Conservation (phyloP, 352 stramenopile genomes). For the Pythium scleroteichum region DNA sequence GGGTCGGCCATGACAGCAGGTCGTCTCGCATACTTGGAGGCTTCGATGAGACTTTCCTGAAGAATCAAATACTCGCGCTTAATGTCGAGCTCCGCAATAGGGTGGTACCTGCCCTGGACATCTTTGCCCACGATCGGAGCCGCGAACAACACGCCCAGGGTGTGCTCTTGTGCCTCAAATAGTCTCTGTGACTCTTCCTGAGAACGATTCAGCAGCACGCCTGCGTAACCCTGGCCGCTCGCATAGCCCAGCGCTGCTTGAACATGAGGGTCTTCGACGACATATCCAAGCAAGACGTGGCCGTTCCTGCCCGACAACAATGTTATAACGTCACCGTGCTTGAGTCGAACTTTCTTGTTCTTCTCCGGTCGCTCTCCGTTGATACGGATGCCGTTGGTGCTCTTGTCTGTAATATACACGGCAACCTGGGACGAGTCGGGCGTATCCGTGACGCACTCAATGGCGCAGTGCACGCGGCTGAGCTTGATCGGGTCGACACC, state of each 20-base stretch:
- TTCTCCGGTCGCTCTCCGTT: slow-evolving; percentile 56
- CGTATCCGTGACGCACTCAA: slow-evolving; percentile 53
- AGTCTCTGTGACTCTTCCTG: slow-evolving; percentile 57
- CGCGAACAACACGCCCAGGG: slow-evolving; percentile 94
- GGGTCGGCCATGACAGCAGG: slow-evolving; percentile 4
- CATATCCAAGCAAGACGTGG: slow-evolving; percentile 64
- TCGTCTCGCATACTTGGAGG: slow-evolving; percentile 34
- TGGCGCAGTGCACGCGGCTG: slow-evolving; percentile 59
- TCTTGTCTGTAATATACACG: slow-evolving; percentile 72
- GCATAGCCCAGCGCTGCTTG: slow-evolving; percentile 31
- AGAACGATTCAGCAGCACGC: slow-evolving; percentile 31
- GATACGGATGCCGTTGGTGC: slow-evolving; percentile 71
- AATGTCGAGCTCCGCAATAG: slow-evolving; percentile 88
- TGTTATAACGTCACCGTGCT: slow-evolving; percentile 70
- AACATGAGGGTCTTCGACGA: slow-evolving; percentile 77
- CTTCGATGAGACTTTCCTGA: slow-evolving; percentile 76
- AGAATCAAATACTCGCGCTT: slow-evolving; percentile 80
- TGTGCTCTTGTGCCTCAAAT: slow-evolving; percentile 73
- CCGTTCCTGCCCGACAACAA: slow-evolving; percentile 64
- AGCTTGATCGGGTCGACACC: slow-evolving; percentile 62
- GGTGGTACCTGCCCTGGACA: slow-evolving; percentile 85
- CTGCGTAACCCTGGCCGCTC: slow-evolving; percentile 14
- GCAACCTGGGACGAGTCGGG: slow-evolving; percentile 38
- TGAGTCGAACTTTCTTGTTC: slow-evolving; percentile 46
- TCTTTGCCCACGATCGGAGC: slow-evolving; percentile 92